phyloP scores from a whole-genome alignment of 306 rosid species.

The Elaeagnus macrophylla region DNA sequence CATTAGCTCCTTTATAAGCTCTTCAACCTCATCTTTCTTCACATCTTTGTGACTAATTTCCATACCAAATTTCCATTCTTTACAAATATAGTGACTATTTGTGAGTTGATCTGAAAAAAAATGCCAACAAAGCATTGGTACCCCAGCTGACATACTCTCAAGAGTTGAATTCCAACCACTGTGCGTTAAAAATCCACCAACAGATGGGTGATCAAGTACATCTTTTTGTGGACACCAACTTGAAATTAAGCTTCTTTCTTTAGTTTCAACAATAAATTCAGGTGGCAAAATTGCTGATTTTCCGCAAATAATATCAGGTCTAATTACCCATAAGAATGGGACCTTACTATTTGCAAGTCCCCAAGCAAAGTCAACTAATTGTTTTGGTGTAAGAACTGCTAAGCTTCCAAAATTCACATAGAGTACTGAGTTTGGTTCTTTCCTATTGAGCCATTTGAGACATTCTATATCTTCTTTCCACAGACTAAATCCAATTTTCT shows the following conservation, averaged over 20 bases:
- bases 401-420: constrained; percentile 3
- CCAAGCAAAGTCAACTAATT: not conserved
- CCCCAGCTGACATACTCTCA: constrained; percentile 4
- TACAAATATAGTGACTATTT: not conserved
- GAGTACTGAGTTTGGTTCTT: not conserved
- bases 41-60: not conserved
- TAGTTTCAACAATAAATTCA: not conserved
- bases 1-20: constrained; percentile 6
- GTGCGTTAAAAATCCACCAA: constrained; percentile 5
- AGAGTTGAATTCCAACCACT: not conserved
- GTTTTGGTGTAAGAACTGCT: not conserved
- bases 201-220: constrained; percentile 1
- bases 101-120: not conserved
- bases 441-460: not conserved
- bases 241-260: not conserved
- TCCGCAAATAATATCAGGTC: constrained; percentile 2
- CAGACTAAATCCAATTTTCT: not conserved
- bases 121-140: constrained; percentile 17
- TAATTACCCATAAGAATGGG: not conserved
- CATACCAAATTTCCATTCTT: constrained; percentile 5
- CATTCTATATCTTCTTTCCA: not conserved
- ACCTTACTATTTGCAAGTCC: not conserved
- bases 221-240: constrained; percentile 11
- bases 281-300: constrained; percentile 1
- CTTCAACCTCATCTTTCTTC: constrained; percentile 7